These are phyloP conservation scores for Lipomyces starkeyi DNA, from an alignment of 805 yeast species.

Conservation along the genomic window DNA sequence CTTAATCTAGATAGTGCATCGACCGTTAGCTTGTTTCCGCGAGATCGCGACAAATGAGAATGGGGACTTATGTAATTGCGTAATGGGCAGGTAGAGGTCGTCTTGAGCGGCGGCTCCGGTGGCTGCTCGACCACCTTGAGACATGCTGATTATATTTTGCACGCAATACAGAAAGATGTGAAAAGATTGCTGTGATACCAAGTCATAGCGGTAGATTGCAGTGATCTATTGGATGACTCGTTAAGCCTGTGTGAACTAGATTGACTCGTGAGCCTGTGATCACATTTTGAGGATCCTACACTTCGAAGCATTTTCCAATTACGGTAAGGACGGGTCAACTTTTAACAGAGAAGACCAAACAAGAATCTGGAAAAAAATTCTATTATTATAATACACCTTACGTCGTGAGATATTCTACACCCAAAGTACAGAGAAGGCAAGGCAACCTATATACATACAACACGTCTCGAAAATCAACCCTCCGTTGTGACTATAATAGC, in stretches of 20 bases:
- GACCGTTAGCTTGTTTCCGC: conserved; percentile 2
- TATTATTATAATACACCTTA: not conserved
- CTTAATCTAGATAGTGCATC: conserved; percentile 16
- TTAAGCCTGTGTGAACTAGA: too few species aligned
- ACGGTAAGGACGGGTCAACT: too few species aligned
- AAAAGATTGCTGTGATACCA: not conserved
- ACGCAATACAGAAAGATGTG: not conserved
- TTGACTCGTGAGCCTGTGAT: too few species aligned
- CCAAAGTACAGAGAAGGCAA: not conserved
- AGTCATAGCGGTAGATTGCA: not conserved
- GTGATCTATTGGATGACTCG: not conserved
- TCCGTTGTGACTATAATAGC: too few species aligned
- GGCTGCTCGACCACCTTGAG: not conserved
- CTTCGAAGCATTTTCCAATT: too few species aligned
- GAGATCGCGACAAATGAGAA: not conserved
- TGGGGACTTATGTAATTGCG: conserved; percentile 28
- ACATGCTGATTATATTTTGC: not conserved
- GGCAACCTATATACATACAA: not conserved
- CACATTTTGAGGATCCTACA: too few species aligned
- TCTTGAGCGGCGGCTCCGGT: not conserved
- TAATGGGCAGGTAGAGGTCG: conserved; percentile 25
- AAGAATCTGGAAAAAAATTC: not conserved
- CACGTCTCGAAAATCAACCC: not conserved
- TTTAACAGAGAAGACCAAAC: too few species aligned
- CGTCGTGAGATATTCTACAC: not conserved